Evolutionary conservation across 208 protist species (phyloP), one percentile per base, ranked within the genome.

Genomic region (Polymyxa betae): DNA sequence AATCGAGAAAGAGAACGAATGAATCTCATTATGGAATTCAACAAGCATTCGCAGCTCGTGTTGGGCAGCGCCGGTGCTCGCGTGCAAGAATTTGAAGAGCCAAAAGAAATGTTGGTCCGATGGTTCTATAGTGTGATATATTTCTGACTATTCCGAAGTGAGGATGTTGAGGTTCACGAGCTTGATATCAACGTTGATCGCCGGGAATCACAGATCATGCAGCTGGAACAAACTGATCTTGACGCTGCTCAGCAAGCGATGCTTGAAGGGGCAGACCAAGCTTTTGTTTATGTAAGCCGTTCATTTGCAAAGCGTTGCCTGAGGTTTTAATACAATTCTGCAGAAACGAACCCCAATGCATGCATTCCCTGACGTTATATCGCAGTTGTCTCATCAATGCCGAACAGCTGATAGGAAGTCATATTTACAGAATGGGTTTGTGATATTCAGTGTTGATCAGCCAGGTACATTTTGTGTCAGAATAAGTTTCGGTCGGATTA

Each of bases 11-110:
- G 40, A n/a, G 5, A 5, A 82, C 5, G 72, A 82, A 35, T 45
- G 35, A n/a, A 82, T 38, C n/a, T 82, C 5, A 82, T 82, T n/a
- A 82, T 20, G 35, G 72, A 82, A 43, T 82, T 82, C 72, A 82
- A 82, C n/a, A 35, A 82, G 5, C 72, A 82, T 82, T 82, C 72
- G 16, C 5, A 43, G 12, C 5, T 82, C 72, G 72, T 82, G 5
- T n/a, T 82, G 5, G 12, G 72, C 12, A 82, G 16, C 12, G 72
- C 72, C 12, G 72, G 72, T 20, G 12, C 5, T 5, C 49, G 24
- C 24, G 24, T 24, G 5, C 12, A 60, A 29, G 24, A 5, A 29
- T 60, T 24, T 60, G 49, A 60, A 60, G 49, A 29, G 49, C 5
- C 24, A 29, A 60, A 5, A 29, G 49, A 60, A 24, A 60, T 5